Percentiles rank a stretch among this genome's conserved stretches.
phyloP scores from a whole-genome alignment of 352 stramenopile genomes.

The Aphanomyces invadans region DNA sequence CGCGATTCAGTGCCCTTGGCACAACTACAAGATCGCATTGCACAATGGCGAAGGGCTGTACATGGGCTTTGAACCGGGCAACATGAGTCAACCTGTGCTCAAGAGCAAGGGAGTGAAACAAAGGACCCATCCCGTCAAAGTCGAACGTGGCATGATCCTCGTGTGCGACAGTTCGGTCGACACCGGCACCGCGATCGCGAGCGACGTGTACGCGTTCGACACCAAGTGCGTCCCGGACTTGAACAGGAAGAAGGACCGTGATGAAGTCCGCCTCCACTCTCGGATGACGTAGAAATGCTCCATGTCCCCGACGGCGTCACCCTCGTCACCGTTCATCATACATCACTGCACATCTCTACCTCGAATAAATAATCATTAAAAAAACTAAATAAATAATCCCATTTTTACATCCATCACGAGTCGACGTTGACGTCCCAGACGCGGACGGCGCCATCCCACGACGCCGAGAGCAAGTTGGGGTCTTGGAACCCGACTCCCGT shows the following conservation, averaged over 20 bases:
- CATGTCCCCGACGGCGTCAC: too few species aligned
- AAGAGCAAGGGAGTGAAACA: slow-evolving; percentile 83
- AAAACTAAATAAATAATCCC: neutral
- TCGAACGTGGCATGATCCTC: slow-evolving; percentile 55
- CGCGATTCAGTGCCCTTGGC: slow-evolving; percentile 79
- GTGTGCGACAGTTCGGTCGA: slow-evolving; percentile 60
- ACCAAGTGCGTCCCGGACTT: slow-evolving; percentile 14
- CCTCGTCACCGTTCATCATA: too few species aligned
- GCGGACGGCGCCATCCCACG: slow-evolving; percentile 64
- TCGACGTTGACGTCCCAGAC: slow-evolving; percentile 46
- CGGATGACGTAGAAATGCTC: slow-evolving; percentile 2
- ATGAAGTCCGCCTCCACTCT: slow-evolving; percentile 17
- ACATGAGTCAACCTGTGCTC: slow-evolving; percentile 34
- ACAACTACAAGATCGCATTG: slow-evolving; percentile 77
- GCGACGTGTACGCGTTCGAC: slow-evolving; percentile 13
- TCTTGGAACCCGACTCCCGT: slow-evolving; percentile 54
- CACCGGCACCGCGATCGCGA: neutral
- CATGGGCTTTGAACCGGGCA: slow-evolving; percentile 70
- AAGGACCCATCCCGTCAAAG: slow-evolving; percentile 68
- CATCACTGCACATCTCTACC: too few species aligned
- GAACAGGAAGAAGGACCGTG: neutral
- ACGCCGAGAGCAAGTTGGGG: slow-evolving; percentile 48
- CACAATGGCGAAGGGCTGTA: slow-evolving; percentile 78
- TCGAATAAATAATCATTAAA: too few species aligned
- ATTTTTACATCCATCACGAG: neutral